A percentile compares a stretch with the other conserved stretches of the same genome.
Evolutionary conservation across 2,329 filamentous ascomycete genomes (phyloP).

Genomic region (Ceratocystis ficicola): DNA sequence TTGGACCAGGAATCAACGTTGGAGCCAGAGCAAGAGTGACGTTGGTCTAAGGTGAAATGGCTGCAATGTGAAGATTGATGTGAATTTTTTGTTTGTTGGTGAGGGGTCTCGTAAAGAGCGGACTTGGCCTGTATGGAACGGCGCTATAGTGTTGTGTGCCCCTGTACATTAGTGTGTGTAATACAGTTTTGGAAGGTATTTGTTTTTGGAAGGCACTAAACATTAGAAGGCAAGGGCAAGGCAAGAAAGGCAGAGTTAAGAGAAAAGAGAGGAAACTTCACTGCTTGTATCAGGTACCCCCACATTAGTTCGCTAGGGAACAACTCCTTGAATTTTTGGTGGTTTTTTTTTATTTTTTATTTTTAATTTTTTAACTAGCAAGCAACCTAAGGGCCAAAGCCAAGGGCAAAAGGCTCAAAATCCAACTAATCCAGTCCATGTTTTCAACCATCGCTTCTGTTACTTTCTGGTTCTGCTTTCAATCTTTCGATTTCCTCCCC

Average conservation of each 20-base stretch:
- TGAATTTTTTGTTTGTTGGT: not conserved
- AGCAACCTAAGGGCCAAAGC: not conserved
- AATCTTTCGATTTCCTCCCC: not conserved
- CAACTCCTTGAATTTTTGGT: not conserved
- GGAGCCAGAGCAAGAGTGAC: not conserved
- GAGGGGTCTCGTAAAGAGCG: not conserved
- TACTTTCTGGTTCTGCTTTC: not conserved
- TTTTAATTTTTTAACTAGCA: not conserved
- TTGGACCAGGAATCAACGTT: not conserved
- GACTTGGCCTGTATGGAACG: too few species aligned
- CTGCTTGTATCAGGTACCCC: not conserved
- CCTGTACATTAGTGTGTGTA: not conserved
- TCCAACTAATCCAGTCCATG: too few species aligned
- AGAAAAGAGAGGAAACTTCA: conserved; percentile 7
- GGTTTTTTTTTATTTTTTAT: not conserved
- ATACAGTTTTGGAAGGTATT: not conserved
- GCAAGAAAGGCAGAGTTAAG: not conserved
- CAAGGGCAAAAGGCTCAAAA: not conserved
- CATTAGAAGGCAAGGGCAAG: not conserved
- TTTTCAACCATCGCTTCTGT: too few species aligned
- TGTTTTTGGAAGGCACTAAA: not conserved
- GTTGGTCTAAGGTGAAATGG: not conserved
- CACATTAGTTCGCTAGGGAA: conserved; percentile 4
- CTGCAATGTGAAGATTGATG: not conserved
- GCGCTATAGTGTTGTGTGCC: too few species aligned